Evolutionary conservation across 2,329 filamentous ascomycete genomes (phyloP), one percentile per base, ranked within the genome.

Genomic region (Talaromyces amestolkiae): DNA sequence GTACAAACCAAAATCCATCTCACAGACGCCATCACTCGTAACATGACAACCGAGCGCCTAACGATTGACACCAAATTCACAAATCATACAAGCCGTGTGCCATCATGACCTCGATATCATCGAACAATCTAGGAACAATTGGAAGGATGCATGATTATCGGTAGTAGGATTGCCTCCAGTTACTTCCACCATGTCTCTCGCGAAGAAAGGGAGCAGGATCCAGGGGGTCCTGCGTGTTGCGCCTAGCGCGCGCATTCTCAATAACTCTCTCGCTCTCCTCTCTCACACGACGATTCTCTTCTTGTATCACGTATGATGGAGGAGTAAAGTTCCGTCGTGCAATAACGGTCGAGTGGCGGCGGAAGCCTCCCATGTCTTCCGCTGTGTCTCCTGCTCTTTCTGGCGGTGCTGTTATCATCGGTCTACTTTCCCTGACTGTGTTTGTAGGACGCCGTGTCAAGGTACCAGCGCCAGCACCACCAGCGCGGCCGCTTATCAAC

Each of bases 291-390:
- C 68, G 67, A n/a, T 68, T 66, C 7, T 72, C 72, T n/a, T 71
- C 71, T 54, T 72, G 70, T 49, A 73, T 71, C 19, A 73, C 71
- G n/a, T 61, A 65, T 61, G 72, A 70, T 35, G 64, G 67, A 43
- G 47, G 56, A 19, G 35, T 43, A 10, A 19, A 59, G 22, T 59
- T 45, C 39, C 39, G 56, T 27, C 27, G 56, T 27, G 56, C 56
- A 41, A 59, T 59, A 22, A 59, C 56, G 13, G 19, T 59, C 35
- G 56, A 59, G 56, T 59, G 56, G 45, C 56, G 56, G 5, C 56
- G 56, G 39, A 43, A 59, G 17, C 19, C 39, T 59, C 56, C 37
- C 24, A 27, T 59, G 56, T 59, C 27, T 27, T 45, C 39, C 13
- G 22, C 19, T n/a, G 27, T 33, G 27, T 59, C 37, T 45, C 39